phyloP scores from a whole-genome alignment of 2,329 filamentous ascomycete species.

The Cladobotryum protrusum region DNA sequence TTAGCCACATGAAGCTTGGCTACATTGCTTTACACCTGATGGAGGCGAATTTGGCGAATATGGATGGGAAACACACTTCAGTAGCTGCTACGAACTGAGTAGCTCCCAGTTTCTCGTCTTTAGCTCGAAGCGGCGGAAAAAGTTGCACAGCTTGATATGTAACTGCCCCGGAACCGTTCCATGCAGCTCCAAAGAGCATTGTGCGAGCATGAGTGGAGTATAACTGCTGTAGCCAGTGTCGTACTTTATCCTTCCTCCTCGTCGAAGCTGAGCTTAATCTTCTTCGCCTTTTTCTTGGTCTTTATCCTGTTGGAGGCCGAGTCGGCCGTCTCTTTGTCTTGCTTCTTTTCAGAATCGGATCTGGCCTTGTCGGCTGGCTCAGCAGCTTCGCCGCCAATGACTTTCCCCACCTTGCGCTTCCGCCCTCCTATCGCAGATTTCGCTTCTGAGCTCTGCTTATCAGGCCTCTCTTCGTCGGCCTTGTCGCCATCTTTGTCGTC shows the following conservation, averaged over 20 bases:
- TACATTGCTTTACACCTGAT: too few species aligned
- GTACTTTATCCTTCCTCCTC: constrained; percentile 44
- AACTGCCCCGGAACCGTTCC: too few species aligned
- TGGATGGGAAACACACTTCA: neutral
- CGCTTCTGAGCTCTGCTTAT: constrained; percentile 10
- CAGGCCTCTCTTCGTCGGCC: constrained; percentile 14
- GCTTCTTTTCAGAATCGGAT: constrained; percentile 10
- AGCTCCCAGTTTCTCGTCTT: too few species aligned
- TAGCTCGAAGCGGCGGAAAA: too few species aligned
- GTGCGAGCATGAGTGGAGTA: too few species aligned
- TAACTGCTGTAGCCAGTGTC: neutral
- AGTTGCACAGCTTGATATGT: too few species aligned
- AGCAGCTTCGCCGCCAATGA: constrained; percentile 29
- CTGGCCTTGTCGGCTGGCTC: constrained; percentile 15
- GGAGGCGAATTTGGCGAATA: too few species aligned
- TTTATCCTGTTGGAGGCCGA: constrained; percentile 26
- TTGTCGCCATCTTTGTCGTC: constrained; percentile 26
- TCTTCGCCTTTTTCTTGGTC: constrained; percentile 51
- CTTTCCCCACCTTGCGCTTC: constrained; percentile 47
- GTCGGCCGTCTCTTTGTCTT: neutral
- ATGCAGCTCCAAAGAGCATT: too few species aligned
- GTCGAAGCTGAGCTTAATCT: constrained; percentile 63
- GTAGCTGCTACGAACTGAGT: neutral
- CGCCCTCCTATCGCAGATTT: constrained; percentile 32
- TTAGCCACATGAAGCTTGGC: too few species aligned